phyloP scores from a whole-genome alignment of 345 rosid genomes.

The Carallia brachiata region DNA sequence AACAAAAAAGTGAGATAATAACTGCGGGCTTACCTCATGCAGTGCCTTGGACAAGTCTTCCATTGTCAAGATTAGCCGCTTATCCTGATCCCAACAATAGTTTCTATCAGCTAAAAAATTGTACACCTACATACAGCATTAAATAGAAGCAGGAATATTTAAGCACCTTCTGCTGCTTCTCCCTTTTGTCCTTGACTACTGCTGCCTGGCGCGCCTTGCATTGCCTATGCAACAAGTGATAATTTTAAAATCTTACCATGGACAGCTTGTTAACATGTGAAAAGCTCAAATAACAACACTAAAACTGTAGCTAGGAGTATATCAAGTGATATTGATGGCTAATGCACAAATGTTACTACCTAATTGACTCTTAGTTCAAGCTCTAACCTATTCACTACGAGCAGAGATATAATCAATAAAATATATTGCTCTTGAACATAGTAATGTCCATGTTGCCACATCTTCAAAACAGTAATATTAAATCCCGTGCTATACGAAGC shows the following conservation, averaged over 20 bases:
- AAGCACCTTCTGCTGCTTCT: constrained; percentile 90
- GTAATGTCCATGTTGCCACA: not conserved
- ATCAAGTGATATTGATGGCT: not conserved
- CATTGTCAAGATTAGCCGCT: constrained; percentile 82
- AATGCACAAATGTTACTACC: too few relatives aligned
- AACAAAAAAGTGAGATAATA: not conserved
- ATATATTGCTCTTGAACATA: not conserved
- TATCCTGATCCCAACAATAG: constrained; percentile 55
- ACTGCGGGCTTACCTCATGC: constrained; percentile 53
- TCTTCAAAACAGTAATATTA: not conserved
- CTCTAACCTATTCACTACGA: not conserved
- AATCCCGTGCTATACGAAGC: too few relatives aligned
- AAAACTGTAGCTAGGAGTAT: not conserved
- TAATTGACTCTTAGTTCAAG: not conserved
- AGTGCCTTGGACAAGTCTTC: constrained; percentile 91
- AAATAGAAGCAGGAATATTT: not conserved
- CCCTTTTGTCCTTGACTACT: constrained; percentile 85
- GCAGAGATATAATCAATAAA: not conserved
- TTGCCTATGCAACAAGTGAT: constrained; percentile 44
- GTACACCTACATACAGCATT: not conserved
- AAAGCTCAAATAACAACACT: not conserved
- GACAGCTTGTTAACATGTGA: not conserved
- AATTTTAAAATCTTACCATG: not conserved
- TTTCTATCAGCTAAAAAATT: constrained; percentile 8
- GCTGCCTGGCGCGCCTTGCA: constrained; percentile 90